Conservation (phyloP, 164 flowering plant genomes). For the Vitis vinifera region DNA sequence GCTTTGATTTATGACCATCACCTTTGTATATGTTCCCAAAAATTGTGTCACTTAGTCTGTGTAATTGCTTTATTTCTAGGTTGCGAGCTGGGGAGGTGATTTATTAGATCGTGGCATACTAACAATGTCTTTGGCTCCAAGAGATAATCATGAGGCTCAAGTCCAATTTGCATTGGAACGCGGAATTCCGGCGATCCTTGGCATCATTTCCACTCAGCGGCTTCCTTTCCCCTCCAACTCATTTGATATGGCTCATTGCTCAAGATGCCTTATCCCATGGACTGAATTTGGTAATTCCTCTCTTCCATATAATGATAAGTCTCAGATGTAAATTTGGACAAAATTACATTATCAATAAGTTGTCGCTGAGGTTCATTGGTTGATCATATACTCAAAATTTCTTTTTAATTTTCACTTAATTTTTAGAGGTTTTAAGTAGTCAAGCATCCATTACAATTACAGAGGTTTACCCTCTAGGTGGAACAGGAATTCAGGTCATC, state of each 20-base stretch:
- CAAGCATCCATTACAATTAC: too few species aligned
- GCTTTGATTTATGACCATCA: neutral
- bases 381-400: too few species aligned
- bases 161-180: conserved; percentile 98
- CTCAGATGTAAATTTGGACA: neutral
- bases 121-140: conserved; percentile 95
- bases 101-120: conserved; percentile 83
- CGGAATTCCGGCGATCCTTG: conserved; percentile 98
- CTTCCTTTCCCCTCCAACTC: conserved; percentile 97
- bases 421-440: too few species aligned
- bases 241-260: conserved; percentile 99
- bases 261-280: conserved; percentile 99
- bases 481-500: too few species aligned
- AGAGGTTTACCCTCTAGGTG: too few species aligned
- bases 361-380: too few species aligned
- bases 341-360: too few species aligned
- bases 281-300: conserved; percentile 82
- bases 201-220: conserved; percentile 91
- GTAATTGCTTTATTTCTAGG: conserved; percentile 39
- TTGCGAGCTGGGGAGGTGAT: conserved; percentile 99
- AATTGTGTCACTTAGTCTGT: neutral
- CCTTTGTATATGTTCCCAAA: neutral
- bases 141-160: conserved; percentile 99
- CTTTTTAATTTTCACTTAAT: too few species aligned
- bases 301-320: conserved; percentile 2